Base-by-base conservation (phyloP, 1,139 yeast species). In the Pneumocystis oryctolagi region DNA sequence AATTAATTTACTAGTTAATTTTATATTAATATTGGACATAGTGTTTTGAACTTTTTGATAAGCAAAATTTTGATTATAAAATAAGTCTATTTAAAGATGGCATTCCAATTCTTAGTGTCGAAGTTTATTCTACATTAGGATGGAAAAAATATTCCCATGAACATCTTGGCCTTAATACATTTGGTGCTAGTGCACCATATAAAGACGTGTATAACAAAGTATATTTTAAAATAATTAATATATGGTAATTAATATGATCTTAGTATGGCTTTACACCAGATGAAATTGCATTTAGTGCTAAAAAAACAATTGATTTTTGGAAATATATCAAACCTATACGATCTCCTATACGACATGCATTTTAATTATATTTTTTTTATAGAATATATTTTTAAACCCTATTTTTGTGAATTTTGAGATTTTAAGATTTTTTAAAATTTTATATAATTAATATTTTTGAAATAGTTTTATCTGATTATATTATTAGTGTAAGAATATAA, bases 91-190 rank as follows among this genome's bases (percentile, higher is more conserved):
- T 92, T 76, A 98, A 98, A 74, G 95, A 90, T 74, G 94, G 94
- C 73, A 84, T 87, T 64, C 98, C 98, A 76, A 84, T 89, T 74
- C 71, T 94, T 77, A 89, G 97, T 65, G 88, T 90, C 70, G 99
- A 94, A 82, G 98, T 90, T 66, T 82, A 89, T 84, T 77, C 95
- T 65, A 85, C 96, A 66, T 80, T 82, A 71, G 97, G 97, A 67
- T 94, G 98, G 99, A 80, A 85, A 72, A 87, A 85, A 78, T 94
- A 89, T 81, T 84, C 97, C 67, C 98, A 94, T 79, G 95, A 87
- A 80, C 95, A 89, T 77, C 88, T 92, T 73, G 97, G 97, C 77
- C 82, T 94, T 75, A 83, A 89, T 83, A 84, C 89, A 79, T 94
- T 92, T 74, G 99, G 99, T 82, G 95, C 94, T 69, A 89, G 97